Conservation (phyloP, 805 yeast genomes). For the Candida ficus region DNA sequence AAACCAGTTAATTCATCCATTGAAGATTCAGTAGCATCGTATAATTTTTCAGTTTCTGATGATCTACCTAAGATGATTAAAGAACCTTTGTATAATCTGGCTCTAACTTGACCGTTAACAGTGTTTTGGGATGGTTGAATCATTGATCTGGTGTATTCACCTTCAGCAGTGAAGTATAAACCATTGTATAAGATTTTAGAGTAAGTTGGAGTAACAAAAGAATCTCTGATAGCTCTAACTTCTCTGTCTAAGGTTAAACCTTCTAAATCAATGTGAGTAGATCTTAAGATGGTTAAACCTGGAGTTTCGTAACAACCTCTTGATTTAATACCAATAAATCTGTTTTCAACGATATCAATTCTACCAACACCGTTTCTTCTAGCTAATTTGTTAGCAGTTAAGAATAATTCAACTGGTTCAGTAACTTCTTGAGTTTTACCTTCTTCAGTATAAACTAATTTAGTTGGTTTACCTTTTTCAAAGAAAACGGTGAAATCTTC, state of each 20-base stretch:
- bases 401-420: constrained; percentile 87
- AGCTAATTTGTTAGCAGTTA: constrained; percentile 89
- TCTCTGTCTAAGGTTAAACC: constrained; percentile 97
- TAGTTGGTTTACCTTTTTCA: constrained; percentile 82
- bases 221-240: constrained; percentile 94
- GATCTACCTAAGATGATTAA: constrained; percentile 86
- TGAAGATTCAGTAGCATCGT: constrained; percentile 96
- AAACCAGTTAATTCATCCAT: constrained; percentile 99
- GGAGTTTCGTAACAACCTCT: constrained; percentile 99
- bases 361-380: constrained; percentile 99
- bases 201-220: constrained; percentile 89
- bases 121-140: constrained; percentile 91
- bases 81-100: constrained; percentile 88
- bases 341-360: constrained; percentile 97
- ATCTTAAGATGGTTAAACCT: constrained; percentile 90
- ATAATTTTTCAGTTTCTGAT: constrained; percentile 91
- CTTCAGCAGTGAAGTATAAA: constrained; percentile 96
- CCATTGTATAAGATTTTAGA: constrained; percentile 93
- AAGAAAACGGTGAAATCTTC: constrained; percentile 83
- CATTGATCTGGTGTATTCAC: constrained; percentile 92
- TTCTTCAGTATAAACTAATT: constrained; percentile 60
- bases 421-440: constrained; percentile 58
- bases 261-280: constrained; percentile 93
- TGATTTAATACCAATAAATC: constrained; percentile 97
- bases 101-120: constrained; percentile 95